Evolutionary conservation across 176 grass and related monocot species (phyloP).

Genomic region (Musa acuminata): DNA sequence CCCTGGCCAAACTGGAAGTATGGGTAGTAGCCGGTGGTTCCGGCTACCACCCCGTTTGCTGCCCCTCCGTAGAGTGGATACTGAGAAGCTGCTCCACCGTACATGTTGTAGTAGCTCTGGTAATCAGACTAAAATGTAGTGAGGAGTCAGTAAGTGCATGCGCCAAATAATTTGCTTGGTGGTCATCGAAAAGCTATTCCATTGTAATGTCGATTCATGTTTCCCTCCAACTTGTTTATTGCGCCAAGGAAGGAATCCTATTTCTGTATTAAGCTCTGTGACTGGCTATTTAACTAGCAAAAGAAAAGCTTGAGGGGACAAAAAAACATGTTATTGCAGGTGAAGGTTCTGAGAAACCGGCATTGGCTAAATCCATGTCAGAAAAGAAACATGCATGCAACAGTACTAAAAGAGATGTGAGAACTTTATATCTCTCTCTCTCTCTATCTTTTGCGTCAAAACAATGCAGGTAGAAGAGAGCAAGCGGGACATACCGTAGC

Average conservation of each 20-base stretch:
- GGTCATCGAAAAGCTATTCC: too few relatives aligned
- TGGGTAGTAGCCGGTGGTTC: slow-evolving; percentile 15
- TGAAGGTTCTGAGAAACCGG: neutral
- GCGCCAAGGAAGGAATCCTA: neutral
- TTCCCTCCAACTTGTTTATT: neutral
- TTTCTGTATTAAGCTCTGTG: too few relatives aligned
- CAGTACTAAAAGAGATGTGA: neutral
- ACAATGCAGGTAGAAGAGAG: neutral
- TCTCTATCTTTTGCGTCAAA: neutral
- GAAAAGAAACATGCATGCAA: neutral
- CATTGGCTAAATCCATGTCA: neutral
- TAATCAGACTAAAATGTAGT: neutral
- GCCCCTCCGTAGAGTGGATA: slow-evolving; percentile 23
- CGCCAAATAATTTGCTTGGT: too few relatives aligned
- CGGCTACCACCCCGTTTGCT: neutral
- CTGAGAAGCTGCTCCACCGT: slow-evolving; percentile 10
- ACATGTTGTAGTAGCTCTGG: slow-evolving; percentile 23
- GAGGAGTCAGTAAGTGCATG: neutral
- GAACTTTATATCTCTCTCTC: neutral
- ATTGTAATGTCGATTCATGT: neutral
- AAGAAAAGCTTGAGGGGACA: too few relatives aligned
- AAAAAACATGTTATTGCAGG: neutral
- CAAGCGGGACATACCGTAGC: neutral
- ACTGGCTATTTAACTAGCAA: too few relatives aligned
- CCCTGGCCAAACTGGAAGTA: slow-evolving; percentile 18